These are phyloP conservation scores for Diplodia sapinea DNA, from an alignment of 2,329 filamentous ascomycete genomes.

Conservation along the genomic window DNA sequence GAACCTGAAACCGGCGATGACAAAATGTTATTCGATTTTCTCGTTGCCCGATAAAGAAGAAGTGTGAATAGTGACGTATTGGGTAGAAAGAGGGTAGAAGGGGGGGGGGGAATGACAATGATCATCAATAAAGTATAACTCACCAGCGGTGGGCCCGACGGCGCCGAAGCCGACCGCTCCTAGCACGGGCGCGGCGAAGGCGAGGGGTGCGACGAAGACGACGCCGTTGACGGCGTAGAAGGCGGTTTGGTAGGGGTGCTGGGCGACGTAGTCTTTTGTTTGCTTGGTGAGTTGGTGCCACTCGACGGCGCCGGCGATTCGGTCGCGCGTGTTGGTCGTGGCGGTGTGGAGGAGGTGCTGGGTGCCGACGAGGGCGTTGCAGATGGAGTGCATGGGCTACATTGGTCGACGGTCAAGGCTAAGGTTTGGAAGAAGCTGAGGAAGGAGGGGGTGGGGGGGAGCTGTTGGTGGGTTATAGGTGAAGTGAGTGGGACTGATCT, in stretches of 20 bases:
- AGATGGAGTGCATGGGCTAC: background rate
- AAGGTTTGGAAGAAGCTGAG: too few species aligned
- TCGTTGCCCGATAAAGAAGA: too few species aligned
- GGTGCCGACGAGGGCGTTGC: background rate
- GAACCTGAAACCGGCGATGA: constrained; percentile 34
- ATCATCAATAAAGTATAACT: background rate
- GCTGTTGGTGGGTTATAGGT: too few species aligned
- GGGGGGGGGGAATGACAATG: too few species aligned
- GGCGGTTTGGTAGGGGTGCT: constrained; percentile 39
- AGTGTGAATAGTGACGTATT: too few species aligned
- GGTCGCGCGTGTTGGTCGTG: background rate
- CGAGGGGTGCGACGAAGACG: constrained; percentile 37
- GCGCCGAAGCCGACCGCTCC: constrained; percentile 37
- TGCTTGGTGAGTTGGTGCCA: constrained; percentile 1
- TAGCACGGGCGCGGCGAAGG: constrained; percentile 37
- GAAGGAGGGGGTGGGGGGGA: too few species aligned
- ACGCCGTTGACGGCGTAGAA: constrained; percentile 38
- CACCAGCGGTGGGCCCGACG: constrained; percentile 38
- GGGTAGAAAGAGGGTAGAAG: background rate
- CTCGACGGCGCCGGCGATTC: background rate
- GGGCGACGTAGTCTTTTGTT: constrained; percentile 29
- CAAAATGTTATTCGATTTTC: too few species aligned
- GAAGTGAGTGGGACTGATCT: too few species aligned
- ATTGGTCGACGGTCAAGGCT: too few species aligned
- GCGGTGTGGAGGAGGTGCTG: background rate